Base-by-base conservation (phyloP, 106 monocot species). In the Chionographis japonica region DNA sequence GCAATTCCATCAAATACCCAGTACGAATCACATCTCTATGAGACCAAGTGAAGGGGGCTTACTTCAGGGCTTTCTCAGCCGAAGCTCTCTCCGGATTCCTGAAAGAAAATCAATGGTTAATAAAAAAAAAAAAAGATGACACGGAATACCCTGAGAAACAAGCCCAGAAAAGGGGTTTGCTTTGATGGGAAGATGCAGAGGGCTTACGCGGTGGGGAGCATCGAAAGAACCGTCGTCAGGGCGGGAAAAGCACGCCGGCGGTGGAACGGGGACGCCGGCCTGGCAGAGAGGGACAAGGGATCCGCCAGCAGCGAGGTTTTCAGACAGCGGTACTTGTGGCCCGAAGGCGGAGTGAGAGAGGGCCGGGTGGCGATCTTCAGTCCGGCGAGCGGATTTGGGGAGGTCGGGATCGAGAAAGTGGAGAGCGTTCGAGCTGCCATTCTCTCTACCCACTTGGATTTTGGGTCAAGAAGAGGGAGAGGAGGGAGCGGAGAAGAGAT, bases 191-290 rank as follows among this genome's bases (percentile, higher is more conserved):
- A 38, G 37, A 58, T 2, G 12, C 6, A 10, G 1, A 19, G 7
- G 20, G 38, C 50, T 65, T 68, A 82, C 86, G 81, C 71, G 13
- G 83, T 88, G 52, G 87, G 87, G 68, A 88, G 83, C 67, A 68
- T 77, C 19, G 66, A 75, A 67, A 73, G 53, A 60, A 74, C 62
- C 19, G 72, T 36, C 49, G 70, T 10, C 12, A 41, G 3, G 38
- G 66, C 12, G 3, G 59, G 51, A 40, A 12, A 36, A 5, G n/a
- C 38, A 13, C 40, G 12, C 54, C 43, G 65, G 40, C 13, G 54
- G 58, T 17, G 53, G 36, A 52, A 53, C 40, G 11, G 63, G 8
- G 36, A 35, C 13, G 52, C 16, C 6, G 12, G 41, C 8, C 2
- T 39, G 8, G 6, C 7, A 20, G 52, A 58, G 55, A 49, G n/a